phyloP scores from a whole-genome alignment of 2,329 filamentous ascomycete genomes.

The Colletotrichum sojae region DNA sequence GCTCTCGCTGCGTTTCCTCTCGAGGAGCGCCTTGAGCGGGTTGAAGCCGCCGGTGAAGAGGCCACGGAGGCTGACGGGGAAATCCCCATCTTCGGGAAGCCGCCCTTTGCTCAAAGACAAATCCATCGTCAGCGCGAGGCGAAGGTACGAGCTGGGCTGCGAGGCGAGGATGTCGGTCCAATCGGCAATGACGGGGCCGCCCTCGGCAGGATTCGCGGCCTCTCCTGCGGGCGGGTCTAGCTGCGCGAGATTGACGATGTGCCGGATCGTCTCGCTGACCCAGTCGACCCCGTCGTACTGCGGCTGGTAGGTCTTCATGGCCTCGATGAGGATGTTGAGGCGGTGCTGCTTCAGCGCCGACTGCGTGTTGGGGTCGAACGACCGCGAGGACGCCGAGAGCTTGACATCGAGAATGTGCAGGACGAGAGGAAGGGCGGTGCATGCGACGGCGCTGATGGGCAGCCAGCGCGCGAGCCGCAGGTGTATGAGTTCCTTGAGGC shows the following conservation, averaged over 20 bases:
- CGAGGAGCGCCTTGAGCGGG: constrained; percentile 51
- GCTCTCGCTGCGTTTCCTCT: constrained; percentile 43
- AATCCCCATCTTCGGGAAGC: constrained; percentile 56
- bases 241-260: constrained; percentile 59
- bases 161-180: constrained; percentile 60
- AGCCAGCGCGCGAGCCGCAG: constrained; percentile 61
- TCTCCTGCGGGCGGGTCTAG: constrained; percentile 39
- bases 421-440: constrained; percentile 51
- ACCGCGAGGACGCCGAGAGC: constrained; percentile 45
- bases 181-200: constrained; percentile 50
- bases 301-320: constrained; percentile 61
- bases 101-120: constrained; percentile 59
- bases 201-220: constrained; percentile 21
- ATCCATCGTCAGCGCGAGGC: constrained; percentile 60
- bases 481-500: constrained; percentile 62
- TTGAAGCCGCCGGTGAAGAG: constrained; percentile 56
- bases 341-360: constrained; percentile 58
- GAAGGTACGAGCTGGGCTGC: constrained; percentile 57
- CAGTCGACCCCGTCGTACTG: constrained; percentile 63
- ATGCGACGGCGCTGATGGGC: constrained; percentile 60
- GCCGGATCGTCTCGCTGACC: constrained; percentile 59
- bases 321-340: constrained; percentile 60
- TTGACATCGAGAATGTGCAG: constrained; percentile 54
- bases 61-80: constrained; percentile 55
- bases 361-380: constrained; percentile 50